Conservation (phyloP, 148 eudicot genomes). For the Heliamphora exappendiculata region DNA sequence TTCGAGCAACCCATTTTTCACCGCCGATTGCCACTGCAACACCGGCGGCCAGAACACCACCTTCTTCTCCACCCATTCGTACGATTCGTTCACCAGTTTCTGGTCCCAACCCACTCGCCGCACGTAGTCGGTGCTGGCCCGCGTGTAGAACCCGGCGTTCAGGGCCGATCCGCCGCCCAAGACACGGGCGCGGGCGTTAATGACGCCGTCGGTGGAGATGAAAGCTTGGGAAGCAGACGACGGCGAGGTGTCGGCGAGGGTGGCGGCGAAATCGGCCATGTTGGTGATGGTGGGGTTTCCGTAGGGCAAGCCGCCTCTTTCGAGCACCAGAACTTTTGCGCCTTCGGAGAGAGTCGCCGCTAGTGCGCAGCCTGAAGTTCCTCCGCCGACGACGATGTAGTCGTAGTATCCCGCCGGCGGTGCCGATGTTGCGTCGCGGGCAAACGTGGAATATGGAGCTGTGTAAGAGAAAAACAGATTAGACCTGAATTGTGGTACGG, state of each 20-base stretch:
- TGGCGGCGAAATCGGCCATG: constrained; percentile 26
- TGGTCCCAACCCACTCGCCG: constrained; percentile 46
- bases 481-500: no score
- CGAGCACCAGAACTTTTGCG: constrained; percentile 52
- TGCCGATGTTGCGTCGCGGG: constrained; percentile 54
- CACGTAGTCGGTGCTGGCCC: constrained; percentile 45
- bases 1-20: constrained; percentile 59
- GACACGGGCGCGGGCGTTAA: constrained; percentile 64
- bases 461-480: not conserved
- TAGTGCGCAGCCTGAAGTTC: constrained; percentile 75
- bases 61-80: constrained; percentile 72
- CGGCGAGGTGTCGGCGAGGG: constrained; percentile 39
- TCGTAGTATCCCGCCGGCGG: constrained; percentile 42
- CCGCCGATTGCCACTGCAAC: constrained; percentile 62
- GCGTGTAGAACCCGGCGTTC: constrained; percentile 80
- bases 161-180: constrained; percentile 75
- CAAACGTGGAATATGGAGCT: constrained; percentile 62
- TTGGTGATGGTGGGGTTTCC: constrained; percentile 46
- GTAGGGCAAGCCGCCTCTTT: constrained; percentile 74
- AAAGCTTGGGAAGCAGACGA: constrained; percentile 66
- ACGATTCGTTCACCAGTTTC: constrained; percentile 54
- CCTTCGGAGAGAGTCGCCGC: constrained; percentile 65
- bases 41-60: constrained; percentile 52
- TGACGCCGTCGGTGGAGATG: constrained; percentile 77
- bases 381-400: constrained; percentile 88